Conservation (phyloP, 768 basidiomycete species). For the Mycena indigotica region DNA sequence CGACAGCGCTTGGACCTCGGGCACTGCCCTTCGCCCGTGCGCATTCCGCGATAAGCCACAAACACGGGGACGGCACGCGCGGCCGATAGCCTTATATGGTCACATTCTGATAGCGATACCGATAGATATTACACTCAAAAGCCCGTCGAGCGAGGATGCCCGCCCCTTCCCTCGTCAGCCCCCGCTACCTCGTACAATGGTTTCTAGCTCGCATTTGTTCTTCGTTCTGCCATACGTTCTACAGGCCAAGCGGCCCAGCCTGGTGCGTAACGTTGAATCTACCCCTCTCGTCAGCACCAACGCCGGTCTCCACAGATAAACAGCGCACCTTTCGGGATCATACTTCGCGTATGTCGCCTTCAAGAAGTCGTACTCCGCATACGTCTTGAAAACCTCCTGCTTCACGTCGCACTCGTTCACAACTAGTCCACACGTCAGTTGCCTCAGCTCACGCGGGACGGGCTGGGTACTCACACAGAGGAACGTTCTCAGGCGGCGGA, state of each 20-base stretch:
- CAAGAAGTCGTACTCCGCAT: conserved; percentile 14
- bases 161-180: no score
- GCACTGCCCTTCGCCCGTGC: no score
- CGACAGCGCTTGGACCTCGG: no score
- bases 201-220: no score
- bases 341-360: conserved; percentile 17
- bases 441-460: not conserved
- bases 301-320: not conserved
- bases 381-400: conserved; percentile 17
- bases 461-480: not conserved
- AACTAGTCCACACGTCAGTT: not conserved
- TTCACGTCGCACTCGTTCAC: conserved; percentile 17
- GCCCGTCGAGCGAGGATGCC: no score
- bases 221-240: no score
- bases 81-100: no score
- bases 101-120: no score
- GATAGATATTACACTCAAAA: no score
- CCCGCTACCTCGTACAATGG: no score
- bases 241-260: not conserved
- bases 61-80: no score
- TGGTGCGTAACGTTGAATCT: not conserved
- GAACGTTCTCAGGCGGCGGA: not conserved
- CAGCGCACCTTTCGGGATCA: conserved; percentile 18
- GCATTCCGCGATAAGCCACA: no score
- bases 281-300: not conserved